A percentile compares a stretch with the other conserved stretches of the same genome.
phyloP scores from a whole-genome alignment of 2,329 filamentous ascomycete genomes.

The Epichloe typhina region DNA sequence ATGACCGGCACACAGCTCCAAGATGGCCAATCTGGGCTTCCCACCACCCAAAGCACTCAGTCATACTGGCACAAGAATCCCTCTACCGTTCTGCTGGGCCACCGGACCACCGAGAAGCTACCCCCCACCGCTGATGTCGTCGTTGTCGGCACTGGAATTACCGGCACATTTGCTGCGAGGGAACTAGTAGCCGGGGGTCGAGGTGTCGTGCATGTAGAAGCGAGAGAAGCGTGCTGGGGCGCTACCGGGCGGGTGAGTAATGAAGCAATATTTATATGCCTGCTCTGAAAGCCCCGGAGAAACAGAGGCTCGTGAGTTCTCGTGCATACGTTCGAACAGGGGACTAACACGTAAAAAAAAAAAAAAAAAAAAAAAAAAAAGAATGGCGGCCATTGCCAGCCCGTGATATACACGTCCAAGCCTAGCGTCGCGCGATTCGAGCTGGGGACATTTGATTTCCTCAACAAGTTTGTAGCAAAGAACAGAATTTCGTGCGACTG shows the following conservation, averaged over 20 bases:
- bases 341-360: background rate
- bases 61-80: constrained; percentile 67
- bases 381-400: constrained; percentile 66
- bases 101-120: constrained; percentile 51
- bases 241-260: constrained; percentile 63
- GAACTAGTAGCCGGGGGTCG: constrained; percentile 40
- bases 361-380: constrained; percentile 33
- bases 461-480: constrained; percentile 42
- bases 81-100: constrained; percentile 49
- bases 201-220: constrained; percentile 61
- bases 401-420: constrained; percentile 48
- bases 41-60: constrained; percentile 43
- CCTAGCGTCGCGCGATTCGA: constrained; percentile 58
- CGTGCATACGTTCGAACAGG: too few relatives aligned
- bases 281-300: background rate
- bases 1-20: constrained; percentile 20
- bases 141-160: constrained; percentile 64
- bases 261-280: background rate
- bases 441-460: constrained; percentile 49
- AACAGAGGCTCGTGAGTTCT: too few relatives aligned
- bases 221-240: constrained; percentile 67
- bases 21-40: constrained; percentile 38
- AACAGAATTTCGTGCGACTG: constrained; percentile 58
- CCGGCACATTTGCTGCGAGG: constrained; percentile 57
- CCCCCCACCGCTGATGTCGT: constrained; percentile 54